Percentiles rank a stretch among this genome's conserved stretches.
phyloP scores from a whole-genome alignment of 768 basidiomycete species.

The Tremella yokohamensis region DNA sequence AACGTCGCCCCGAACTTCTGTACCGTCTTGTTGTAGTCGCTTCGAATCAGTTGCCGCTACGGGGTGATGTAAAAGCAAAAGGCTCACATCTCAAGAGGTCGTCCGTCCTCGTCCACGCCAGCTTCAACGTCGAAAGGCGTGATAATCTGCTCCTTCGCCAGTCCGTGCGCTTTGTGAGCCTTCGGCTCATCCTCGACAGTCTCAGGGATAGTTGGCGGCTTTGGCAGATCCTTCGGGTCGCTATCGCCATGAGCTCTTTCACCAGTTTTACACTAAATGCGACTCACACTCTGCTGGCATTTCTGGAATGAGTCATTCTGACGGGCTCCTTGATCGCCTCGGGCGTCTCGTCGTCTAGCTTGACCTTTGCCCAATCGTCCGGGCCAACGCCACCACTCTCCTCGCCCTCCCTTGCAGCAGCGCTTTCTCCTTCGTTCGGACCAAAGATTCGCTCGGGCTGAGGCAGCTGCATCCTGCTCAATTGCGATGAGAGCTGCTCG shows the following conservation, averaged over 20 bases:
- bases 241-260: background rate
- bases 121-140: constrained; percentile 99
- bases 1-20: constrained; percentile 87
- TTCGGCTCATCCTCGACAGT: background rate
- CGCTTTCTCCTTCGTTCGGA: constrained; percentile 32
- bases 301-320: constrained; percentile 44
- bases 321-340: constrained; percentile 47
- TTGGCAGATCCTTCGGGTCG: background rate
- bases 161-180: constrained; percentile 5
- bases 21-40: constrained; percentile 94
- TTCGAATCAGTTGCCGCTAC: constrained; percentile 50
- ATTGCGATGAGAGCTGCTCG: constrained; percentile 37
- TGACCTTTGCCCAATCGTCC: constrained; percentile 49
- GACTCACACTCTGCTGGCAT: constrained; percentile 41
- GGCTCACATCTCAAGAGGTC: constrained; percentile 58
- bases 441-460: constrained; percentile 50
- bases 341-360: constrained; percentile 46
- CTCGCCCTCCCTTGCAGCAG: constrained; percentile 16
- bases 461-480: constrained; percentile 49
- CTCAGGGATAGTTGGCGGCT: constrained; percentile 2
- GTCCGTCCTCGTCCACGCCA: constrained; percentile 77
- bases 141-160: constrained; percentile 65
- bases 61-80: background rate
- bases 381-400: constrained; percentile 40
- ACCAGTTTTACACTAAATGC: background rate